phyloP scores from a whole-genome alignment of 768 basidiomycete species.

The Dacryopinax spathularia region DNA sequence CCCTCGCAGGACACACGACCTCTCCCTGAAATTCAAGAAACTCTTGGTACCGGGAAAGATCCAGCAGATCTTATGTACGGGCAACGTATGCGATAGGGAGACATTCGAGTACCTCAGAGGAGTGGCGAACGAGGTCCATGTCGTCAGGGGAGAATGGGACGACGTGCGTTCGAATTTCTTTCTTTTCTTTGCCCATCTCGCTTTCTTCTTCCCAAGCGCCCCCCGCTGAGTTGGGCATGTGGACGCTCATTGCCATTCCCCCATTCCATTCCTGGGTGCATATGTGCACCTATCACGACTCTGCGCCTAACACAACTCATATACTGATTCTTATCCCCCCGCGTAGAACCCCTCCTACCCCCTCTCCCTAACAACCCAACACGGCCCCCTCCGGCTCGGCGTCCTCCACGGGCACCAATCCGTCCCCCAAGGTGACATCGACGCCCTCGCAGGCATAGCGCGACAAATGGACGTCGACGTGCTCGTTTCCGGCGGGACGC shows the following conservation, averaged over 20 bases:
- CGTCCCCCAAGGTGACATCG: slow-evolving; percentile 81
- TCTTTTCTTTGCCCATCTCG: too few relatives aligned
- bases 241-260: too few relatives aligned
- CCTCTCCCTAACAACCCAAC: slow-evolving; percentile 61
- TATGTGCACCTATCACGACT: too few relatives aligned
- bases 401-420: slow-evolving; percentile 89
- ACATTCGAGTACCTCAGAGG: slow-evolving; percentile 92
- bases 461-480: slow-evolving; percentile 98
- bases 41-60: slow-evolving; percentile 92
- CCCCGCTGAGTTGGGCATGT: not conserved
- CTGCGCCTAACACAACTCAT: too few relatives aligned
- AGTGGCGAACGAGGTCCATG: slow-evolving; percentile 83
- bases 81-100: slow-evolving; percentile 93
- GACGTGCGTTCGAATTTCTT: too few relatives aligned
- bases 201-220: not conserved
- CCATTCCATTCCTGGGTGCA: too few relatives aligned
- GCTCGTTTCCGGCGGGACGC: slow-evolving; percentile 83
- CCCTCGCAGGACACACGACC: slow-evolving; percentile 49
- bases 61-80: slow-evolving; percentile 92
- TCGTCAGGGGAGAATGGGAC: slow-evolving; percentile 90
- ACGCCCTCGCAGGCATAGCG: slow-evolving; percentile 75
- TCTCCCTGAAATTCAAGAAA: slow-evolving; percentile 94
- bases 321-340: slow-evolving; percentile 6
- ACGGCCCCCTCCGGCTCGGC: slow-evolving; percentile 79
- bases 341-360: slow-evolving; percentile 56